Conservation (phyloP, 257 asterid species). For the Plectranthus barbatus region DNA sequence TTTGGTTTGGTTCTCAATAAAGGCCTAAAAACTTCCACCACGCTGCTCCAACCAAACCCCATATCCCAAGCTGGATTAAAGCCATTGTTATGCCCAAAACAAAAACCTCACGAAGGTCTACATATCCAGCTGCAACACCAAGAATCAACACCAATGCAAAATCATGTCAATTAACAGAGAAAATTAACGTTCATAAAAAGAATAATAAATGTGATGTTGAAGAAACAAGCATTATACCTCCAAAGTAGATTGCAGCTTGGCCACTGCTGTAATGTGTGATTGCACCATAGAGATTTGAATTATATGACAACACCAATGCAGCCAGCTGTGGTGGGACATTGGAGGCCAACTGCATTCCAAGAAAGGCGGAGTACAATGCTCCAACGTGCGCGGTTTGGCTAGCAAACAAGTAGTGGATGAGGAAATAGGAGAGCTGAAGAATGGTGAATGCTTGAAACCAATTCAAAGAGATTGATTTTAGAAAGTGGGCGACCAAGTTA, state of each 20-base stretch:
- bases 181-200: too few relatives aligned
- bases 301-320: slow-evolving; percentile 57
- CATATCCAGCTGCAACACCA: slow-evolving; percentile 64
- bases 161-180: too few relatives aligned
- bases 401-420: slow-evolving; percentile 79
- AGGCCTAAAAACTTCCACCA: slow-evolving; percentile 95
- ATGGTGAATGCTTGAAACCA: slow-evolving; percentile 45
- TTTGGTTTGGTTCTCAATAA: slow-evolving; percentile 30
- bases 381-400: slow-evolving; percentile 94
- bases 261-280: slow-evolving; percentile 90
- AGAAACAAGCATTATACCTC: slow-evolving; percentile 33
- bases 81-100: slow-evolving; percentile 56
- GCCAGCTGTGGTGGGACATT: slow-evolving; percentile 45
- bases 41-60: slow-evolving; percentile 59
- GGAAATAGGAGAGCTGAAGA: slow-evolving; percentile 66
- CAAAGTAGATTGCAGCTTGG: slow-evolving; percentile 83
- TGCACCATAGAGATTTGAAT: slow-evolving; percentile 75
- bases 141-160: neutral
- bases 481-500: slow-evolving; percentile 33
- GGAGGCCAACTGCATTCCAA: slow-evolving; percentile 65
- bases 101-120: slow-evolving; percentile 52
- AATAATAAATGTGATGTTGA: too few relatives aligned
- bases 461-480: slow-evolving; percentile 38
- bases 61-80: slow-evolving; percentile 40
- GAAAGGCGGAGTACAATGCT: slow-evolving; percentile 81